phyloP scores from a whole-genome alignment of 2,329 filamentous ascomycete genomes.

The Aureobasidium namibiae region DNA sequence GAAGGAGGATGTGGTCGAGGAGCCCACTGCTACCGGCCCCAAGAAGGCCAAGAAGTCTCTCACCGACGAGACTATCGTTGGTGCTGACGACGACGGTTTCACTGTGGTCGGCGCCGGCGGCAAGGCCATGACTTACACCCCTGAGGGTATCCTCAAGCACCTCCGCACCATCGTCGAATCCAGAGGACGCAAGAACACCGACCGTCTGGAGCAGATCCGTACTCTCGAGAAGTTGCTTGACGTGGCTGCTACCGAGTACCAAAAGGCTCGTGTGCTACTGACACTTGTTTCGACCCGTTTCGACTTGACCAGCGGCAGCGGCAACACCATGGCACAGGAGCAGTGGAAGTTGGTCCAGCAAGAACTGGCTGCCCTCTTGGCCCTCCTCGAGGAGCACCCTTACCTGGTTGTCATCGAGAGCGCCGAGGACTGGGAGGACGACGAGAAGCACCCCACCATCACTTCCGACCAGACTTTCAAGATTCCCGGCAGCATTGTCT shows the following conservation, averaged over 20 bases:
- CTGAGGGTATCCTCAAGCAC: conserved; percentile 97
- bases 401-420: conserved; percentile 82
- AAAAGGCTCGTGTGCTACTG: conserved; percentile 84
- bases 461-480: conserved; percentile 72
- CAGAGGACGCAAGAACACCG: conserved; percentile 97
- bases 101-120: conserved; percentile 82
- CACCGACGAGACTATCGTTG: conserved; percentile 41
- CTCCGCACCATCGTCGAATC: conserved; percentile 88
- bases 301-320: conserved; percentile 73
- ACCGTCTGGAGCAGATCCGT: conserved; percentile 87
- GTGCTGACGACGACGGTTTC: conserved; percentile 76
- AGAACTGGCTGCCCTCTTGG: conserved; percentile 71
- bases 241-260: conserved; percentile 84
- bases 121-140: conserved; percentile 82
- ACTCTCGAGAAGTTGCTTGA: conserved; percentile 94
- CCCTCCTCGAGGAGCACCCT: conserved; percentile 68
- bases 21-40: conserved; percentile 47
- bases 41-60: conserved; percentile 40
- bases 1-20: conserved; percentile 73
- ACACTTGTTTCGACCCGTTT: conserved; percentile 90
- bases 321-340: conserved; percentile 81
- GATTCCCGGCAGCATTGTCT: conserved; percentile 88
- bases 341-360: conserved; percentile 94
- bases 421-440: conserved; percentile 98
- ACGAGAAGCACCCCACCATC: conserved; percentile 80